A percentile compares a stretch with the other conserved stretches of the same genome.
phyloP scores from a whole-genome alignment of 108 stramenopile genomes.

The Cylindrotheca fusiformis region DNA sequence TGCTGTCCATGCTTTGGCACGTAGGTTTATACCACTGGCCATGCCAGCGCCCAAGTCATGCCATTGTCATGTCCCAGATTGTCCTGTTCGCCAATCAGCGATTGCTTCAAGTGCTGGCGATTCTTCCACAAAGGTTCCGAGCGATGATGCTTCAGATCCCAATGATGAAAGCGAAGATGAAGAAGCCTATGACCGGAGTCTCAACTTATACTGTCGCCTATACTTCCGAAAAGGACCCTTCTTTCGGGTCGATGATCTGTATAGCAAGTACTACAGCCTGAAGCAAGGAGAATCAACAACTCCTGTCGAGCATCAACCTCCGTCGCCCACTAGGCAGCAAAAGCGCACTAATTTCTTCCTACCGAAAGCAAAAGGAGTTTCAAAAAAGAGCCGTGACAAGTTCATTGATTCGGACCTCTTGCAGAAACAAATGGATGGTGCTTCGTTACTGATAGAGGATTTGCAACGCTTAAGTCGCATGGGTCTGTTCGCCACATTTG shows the following conservation, averaged over 20 bases:
- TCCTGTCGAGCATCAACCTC: background rate
- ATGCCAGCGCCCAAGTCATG: background rate
- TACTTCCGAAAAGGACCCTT: slow-evolving; percentile 79
- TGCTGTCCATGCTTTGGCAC: slow-evolving; percentile 48
- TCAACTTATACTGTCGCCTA: slow-evolving; percentile 70
- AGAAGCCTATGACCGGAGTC: slow-evolving; percentile 43
- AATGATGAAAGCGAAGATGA: slow-evolving; percentile 10
- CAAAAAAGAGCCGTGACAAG: slow-evolving; percentile 4
- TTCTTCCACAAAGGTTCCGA: background rate
- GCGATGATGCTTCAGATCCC: background rate
- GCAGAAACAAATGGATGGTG: slow-evolving; percentile 23
- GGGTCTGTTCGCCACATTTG: slow-evolving; percentile 73
- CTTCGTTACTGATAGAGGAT: slow-evolving; percentile 39
- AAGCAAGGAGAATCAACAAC: background rate
- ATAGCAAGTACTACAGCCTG: slow-evolving; percentile 53
- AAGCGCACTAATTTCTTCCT: slow-evolving; percentile 19
- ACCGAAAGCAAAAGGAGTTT: slow-evolving; percentile 9
- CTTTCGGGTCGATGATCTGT: slow-evolving; percentile 75
- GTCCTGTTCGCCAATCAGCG: background rate
- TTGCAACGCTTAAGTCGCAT: slow-evolving; percentile 42
- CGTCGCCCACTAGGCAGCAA: background rate
- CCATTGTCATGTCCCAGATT: too few relatives aligned
- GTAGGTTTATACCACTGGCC: slow-evolving; percentile 25
- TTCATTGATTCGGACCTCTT: slow-evolving; percentile 25
- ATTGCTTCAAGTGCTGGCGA: background rate